Evolutionary conservation across 1,284 basidiomycete species (phyloP).

Genomic region (Ceratobasidium sp.): DNA sequence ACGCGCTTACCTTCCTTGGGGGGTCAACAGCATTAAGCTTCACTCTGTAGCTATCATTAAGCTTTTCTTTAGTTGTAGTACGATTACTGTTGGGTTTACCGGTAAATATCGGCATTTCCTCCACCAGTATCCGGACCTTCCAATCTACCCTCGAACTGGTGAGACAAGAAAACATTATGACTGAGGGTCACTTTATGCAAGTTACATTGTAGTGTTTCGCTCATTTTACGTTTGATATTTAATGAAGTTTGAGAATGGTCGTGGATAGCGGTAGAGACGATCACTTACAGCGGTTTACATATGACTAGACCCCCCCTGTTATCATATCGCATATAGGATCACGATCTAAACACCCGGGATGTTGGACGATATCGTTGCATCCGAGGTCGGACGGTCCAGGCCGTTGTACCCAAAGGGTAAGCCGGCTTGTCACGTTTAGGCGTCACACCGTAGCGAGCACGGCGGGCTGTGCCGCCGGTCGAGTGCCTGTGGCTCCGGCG

Average conservation of each 20-base stretch:
- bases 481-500: not conserved
- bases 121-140: not conserved
- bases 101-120: not conserved
- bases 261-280: too few species aligned
- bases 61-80: not conserved
- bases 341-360: not conserved
- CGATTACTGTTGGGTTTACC: not conserved
- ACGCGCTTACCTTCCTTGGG: not conserved
- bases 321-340: not conserved
- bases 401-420: not conserved
- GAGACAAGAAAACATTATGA: not conserved
- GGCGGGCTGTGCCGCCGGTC: not conserved
- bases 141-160: not conserved
- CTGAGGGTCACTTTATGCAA: not conserved
- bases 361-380: not conserved
- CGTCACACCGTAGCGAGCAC: not conserved
- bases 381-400: not conserved
- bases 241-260: too few species aligned
- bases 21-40: not conserved
- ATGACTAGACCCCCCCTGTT: not conserved
- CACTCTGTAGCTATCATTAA: not conserved
- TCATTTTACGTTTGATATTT: too few species aligned
- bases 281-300: not conserved
- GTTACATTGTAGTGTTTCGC: not conserved
- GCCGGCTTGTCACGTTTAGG: not conserved